Evolutionary conservation across 768 basidiomycete genomes (phyloP).

Genomic region (Termitomyces sp.): DNA sequence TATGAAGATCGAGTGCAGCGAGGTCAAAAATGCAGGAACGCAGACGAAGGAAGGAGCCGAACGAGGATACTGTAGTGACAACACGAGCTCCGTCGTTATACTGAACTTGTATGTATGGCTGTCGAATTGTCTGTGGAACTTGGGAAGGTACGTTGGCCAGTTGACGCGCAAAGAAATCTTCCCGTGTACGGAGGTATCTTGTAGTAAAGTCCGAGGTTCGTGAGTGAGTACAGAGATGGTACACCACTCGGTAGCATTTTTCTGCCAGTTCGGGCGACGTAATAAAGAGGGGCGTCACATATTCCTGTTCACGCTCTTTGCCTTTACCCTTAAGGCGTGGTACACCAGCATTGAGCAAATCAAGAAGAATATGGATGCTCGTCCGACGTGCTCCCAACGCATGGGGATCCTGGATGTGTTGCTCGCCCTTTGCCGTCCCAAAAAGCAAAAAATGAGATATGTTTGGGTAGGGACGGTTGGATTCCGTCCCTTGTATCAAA

Average conservation of each 20-base stretch:
- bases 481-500: conserved; percentile 70
- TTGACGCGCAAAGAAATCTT: conserved; percentile 87
- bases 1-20: conserved; percentile 83
- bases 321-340: conserved; percentile 46
- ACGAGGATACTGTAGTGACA: conserved; percentile 56
- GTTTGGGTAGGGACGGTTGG: conserved; percentile 64
- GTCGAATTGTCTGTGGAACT: conserved; percentile 42
- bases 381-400: conserved; percentile 65
- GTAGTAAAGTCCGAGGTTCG: conserved; percentile 76
- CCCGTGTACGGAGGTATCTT: conserved; percentile 80
- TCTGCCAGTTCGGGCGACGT: conserved; percentile 77
- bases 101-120: conserved; percentile 51
- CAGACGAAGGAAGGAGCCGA: conserved; percentile 74
- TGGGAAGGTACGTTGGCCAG: conserved; percentile 69
- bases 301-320: conserved; percentile 27
- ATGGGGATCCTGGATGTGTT: conserved; percentile 73
- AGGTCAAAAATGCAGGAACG: conserved; percentile 84
- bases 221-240: conserved; percentile 85
- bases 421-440: conserved; percentile 50
- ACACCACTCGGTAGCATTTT: conserved; percentile 74
- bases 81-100: conserved; percentile 71
- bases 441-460: conserved; percentile 86
- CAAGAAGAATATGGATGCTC: conserved; percentile 77
- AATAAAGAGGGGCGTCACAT: conserved; percentile 49
- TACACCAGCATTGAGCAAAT: conserved; percentile 67